These are phyloP conservation scores for Coleophoma crateriformis DNA, from an alignment of 2,329 filamentous ascomycete genomes.

Conservation along the genomic window DNA sequence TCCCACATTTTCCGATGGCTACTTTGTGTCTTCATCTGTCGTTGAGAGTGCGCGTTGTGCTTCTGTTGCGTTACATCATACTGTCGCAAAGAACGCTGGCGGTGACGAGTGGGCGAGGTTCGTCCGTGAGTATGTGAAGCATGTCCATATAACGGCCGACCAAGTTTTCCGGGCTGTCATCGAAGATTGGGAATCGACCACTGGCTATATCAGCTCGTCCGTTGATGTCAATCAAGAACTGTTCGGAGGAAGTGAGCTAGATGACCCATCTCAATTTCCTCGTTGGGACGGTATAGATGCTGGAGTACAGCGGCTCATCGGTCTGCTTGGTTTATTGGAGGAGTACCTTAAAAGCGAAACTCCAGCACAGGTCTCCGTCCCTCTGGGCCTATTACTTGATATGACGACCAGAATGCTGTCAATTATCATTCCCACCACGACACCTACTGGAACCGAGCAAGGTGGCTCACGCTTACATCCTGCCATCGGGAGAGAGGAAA, in stretches of 20 bases:
- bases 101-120: constrained; percentile 74
- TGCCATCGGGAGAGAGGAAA: constrained; percentile 73
- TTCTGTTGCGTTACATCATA: constrained; percentile 68
- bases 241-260: constrained; percentile 36
- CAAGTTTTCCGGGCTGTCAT: constrained; percentile 71
- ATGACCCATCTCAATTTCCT: constrained; percentile 45
- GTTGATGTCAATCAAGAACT: constrained; percentile 42
- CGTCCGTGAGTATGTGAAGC: constrained; percentile 54
- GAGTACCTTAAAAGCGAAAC: constrained; percentile 61
- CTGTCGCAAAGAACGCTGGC: constrained; percentile 72
- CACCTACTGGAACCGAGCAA: constrained; percentile 7
- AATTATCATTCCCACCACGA: constrained; percentile 42
- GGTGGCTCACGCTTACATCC: constrained; percentile 55
- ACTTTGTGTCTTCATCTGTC: constrained; percentile 45
- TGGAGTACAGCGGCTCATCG: constrained; percentile 64
- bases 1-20: constrained; percentile 50
- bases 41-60: constrained; percentile 56
- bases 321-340: constrained; percentile 60
- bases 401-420: constrained; percentile 65
- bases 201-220: constrained; percentile 38
- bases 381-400: constrained; percentile 63
- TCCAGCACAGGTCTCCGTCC: constrained; percentile 58
- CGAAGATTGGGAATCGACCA: constrained; percentile 74
- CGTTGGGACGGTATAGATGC: constrained; percentile 70
- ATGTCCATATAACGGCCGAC: constrained; percentile 67